Percentiles rank a stretch among this genome's conserved stretches.
Evolutionary conservation across 148 eudicot genomes (phyloP).

Genomic region (Persicaria tinctoria): DNA sequence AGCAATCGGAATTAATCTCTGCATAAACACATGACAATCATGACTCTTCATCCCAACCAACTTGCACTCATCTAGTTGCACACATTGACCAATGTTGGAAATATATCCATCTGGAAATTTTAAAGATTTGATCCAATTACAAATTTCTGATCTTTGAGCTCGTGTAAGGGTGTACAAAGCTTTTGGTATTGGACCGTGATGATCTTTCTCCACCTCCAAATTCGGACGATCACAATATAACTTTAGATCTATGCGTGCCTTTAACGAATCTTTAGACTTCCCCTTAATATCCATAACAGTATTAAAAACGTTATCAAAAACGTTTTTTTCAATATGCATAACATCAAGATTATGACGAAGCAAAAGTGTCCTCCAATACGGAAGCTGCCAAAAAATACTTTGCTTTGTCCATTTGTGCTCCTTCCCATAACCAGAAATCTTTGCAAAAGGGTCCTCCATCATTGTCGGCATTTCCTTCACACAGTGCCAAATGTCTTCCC

Average conservation of each 20-base stretch:
- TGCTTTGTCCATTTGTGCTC: neutral
- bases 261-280: neutral
- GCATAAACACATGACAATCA: too few species aligned
- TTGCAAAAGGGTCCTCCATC: neutral
- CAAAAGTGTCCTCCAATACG: too few species aligned
- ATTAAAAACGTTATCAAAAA: neutral
- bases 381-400: neutral
- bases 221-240: neutral
- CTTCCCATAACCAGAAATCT: neutral
- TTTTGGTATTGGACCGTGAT: neutral
- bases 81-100: too few species aligned
- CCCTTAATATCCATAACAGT: too few species aligned
- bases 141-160: too few species aligned
- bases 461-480: neutral
- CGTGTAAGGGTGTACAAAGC: conserved; percentile 10
- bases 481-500: neutral
- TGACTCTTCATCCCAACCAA: too few species aligned
- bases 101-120: too few species aligned
- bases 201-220: neutral
- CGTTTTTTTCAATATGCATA: neutral
- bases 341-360: too few species aligned
- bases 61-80: too few species aligned
- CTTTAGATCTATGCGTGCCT: neutral
- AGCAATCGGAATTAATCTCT: too few species aligned
- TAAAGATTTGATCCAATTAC: too few species aligned